Percentiles rank a stretch among this genome's conserved stretches.
These are phyloP conservation scores for Drechslerella coelobrocha DNA, from an alignment of 2,329 filamentous ascomycete genomes.

Conservation along the genomic window DNA sequence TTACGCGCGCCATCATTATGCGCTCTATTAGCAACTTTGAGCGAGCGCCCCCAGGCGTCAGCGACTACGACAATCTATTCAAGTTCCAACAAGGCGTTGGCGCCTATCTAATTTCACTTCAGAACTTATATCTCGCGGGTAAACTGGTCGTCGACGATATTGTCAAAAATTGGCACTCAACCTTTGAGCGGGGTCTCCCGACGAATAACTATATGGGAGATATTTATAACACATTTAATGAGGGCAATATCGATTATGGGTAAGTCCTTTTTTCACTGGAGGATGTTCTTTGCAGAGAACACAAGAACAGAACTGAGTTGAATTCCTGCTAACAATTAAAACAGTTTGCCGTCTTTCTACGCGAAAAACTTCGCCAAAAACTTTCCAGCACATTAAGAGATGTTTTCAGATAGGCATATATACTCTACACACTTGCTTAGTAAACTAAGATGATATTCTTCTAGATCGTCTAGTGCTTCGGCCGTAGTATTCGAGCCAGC, in stretches of 20 bases:
- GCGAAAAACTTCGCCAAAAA: background rate
- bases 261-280: background rate
- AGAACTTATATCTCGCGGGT: conserved; percentile 72
- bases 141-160: conserved; percentile 71
- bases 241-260: conserved; percentile 2
- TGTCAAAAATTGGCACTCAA: conserved; percentile 67
- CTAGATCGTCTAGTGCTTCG: too few species aligned
- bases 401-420: too few species aligned
- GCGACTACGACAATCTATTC: conserved; percentile 67
- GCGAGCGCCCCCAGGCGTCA: conserved; percentile 67
- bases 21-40: conserved; percentile 72
- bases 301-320: background rate
- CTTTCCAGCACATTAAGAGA: background rate
- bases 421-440: too few species aligned
- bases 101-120: conserved; percentile 62
- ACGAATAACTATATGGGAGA: conserved; percentile 73
- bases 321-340: background rate
- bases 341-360: background rate
- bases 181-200: conserved; percentile 66
- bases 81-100: conserved; percentile 66
- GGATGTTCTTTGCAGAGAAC: background rate
- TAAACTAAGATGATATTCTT: too few species aligned
- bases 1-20: conserved; percentile 71
- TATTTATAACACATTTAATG: conserved; percentile 62
- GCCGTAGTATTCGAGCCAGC: too few species aligned